Conservation (phyloP, 2,329 filamentous ascomycete genomes). For the Penicillium crustosum region DNA sequence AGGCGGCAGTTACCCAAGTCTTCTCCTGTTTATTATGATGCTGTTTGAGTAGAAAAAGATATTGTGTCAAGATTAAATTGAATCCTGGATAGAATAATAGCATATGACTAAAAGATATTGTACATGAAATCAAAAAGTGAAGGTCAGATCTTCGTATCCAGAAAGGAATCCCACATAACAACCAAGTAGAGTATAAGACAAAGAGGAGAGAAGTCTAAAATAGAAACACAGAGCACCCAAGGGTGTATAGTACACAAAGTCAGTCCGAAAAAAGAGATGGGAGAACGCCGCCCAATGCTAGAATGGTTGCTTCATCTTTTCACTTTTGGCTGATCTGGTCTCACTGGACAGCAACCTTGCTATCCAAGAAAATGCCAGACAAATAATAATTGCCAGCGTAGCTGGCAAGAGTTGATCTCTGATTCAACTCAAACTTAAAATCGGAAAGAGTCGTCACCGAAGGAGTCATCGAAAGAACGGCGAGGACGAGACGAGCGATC, state of each 20-base stretch:
- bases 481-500: slow-evolving; percentile 9
- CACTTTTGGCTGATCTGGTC: slow-evolving; percentile 8
- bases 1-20: background rate
- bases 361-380: background rate
- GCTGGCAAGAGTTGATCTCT: slow-evolving; percentile 1
- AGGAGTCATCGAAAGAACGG: background rate
- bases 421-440: slow-evolving; percentile 6
- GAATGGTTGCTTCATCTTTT: slow-evolving; percentile 18
- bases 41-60: background rate
- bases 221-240: slow-evolving; percentile 12
- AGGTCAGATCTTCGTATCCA: slow-evolving; percentile 11
- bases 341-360: background rate
- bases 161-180: slow-evolving; percentile 5
- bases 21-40: background rate
- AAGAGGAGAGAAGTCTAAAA: slow-evolving; percentile 24
- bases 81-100: slow-evolving; percentile 4
- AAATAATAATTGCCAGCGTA: background rate
- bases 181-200: slow-evolving; percentile 17
- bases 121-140: slow-evolving; percentile 10
- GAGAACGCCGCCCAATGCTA: slow-evolving; percentile 33
- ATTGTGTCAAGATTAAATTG: slow-evolving; percentile 3
- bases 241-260: slow-evolving; percentile 20
- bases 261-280: slow-evolving; percentile 13
- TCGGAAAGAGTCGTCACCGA: slow-evolving; percentile 7
- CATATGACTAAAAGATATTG: slow-evolving; percentile 6